Evolutionary conservation across 352 stramenopile genomes (phyloP).

Genomic region (Elongisporangium prolatum): DNA sequence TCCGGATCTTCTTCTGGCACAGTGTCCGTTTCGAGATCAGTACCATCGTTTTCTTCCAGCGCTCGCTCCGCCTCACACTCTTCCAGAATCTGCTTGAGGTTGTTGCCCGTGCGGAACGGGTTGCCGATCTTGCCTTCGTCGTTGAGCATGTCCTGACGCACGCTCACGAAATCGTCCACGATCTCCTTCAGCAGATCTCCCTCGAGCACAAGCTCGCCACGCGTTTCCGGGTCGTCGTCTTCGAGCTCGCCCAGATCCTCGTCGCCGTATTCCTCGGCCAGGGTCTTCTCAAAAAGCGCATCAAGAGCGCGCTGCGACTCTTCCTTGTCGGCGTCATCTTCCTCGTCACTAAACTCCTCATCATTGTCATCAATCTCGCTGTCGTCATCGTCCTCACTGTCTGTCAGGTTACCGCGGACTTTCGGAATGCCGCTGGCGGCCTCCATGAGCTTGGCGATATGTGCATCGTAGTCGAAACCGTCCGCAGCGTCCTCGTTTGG

Average conservation of each 20-base stretch:
- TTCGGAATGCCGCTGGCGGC: conserved; percentile 72
- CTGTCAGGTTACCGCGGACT: conserved; percentile 56
- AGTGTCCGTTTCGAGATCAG: conserved; percentile 17
- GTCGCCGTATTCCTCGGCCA: conserved; percentile 81
- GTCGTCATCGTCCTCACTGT: conserved; percentile 72
- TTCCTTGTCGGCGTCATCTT: conserved; percentile 35
- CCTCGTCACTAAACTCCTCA: conserved; percentile 35
- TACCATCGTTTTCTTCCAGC: conserved; percentile 48
- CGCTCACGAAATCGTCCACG: conserved; percentile 64
- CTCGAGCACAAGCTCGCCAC: conserved; percentile 65
- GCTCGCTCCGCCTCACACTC: conserved; percentile 55
- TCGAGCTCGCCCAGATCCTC: conserved; percentile 76
- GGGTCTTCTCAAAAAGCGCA: conserved; percentile 82
- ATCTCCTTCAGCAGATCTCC: conserved; percentile 64
- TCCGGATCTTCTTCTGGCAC: conserved; percentile 21
- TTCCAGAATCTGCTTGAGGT: conserved; percentile 67
- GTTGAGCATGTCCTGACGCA: conserved; percentile 69
- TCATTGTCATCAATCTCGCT: conserved; percentile 87
- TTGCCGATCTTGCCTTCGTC: conserved; percentile 79
- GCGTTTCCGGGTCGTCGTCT: conserved; percentile 67
- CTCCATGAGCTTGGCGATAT: conserved; percentile 91
- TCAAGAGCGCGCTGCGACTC: conserved; percentile 86
- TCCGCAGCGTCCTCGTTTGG: conserved; percentile 26
- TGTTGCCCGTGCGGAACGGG: conserved; percentile 59
- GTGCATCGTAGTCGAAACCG: conserved; percentile 91